phyloP scores from a whole-genome alignment of 768 basidiomycete species.

The Sarcodon sp. region DNA sequence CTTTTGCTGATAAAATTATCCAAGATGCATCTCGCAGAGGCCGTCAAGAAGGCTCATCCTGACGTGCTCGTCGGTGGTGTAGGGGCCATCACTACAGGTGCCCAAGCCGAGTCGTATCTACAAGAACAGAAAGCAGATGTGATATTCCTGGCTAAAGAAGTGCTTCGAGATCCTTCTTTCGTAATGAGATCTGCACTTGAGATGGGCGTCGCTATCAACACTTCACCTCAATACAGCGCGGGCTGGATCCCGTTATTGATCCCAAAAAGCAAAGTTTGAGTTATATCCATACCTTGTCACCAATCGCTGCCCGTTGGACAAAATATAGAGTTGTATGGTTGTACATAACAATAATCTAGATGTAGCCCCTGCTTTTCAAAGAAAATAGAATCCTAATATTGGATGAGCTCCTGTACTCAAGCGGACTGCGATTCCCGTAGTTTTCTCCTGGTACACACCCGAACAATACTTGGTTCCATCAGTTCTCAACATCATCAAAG shows the following conservation, averaged over 20 bases:
- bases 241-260: conserved; percentile 33
- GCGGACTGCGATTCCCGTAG: too few species aligned
- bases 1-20: background rate
- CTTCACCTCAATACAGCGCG: conserved; percentile 62
- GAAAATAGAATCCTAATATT: too few species aligned
- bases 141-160: conserved; percentile 52
- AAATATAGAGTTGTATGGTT: background rate
- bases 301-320: background rate
- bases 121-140: conserved; percentile 57
- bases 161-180: conserved; percentile 59
- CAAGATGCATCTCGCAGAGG: conserved; percentile 57
- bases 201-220: conserved; percentile 51
- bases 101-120: conserved; percentile 48
- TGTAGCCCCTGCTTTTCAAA: too few species aligned
- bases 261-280: background rate
- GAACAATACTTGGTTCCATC: too few species aligned
- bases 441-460: too few species aligned
- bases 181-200: conserved; percentile 45
- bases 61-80: conserved; percentile 47
- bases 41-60: conserved; percentile 47
- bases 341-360: conserved; percentile 3
- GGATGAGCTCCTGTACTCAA: too few species aligned
- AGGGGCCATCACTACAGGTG: conserved; percentile 56
- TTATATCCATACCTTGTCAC: too few species aligned
- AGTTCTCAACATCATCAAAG: too few species aligned